phyloP scores from a whole-genome alignment of 768 basidiomycete genomes.

The Tulasnella sp. region DNA sequence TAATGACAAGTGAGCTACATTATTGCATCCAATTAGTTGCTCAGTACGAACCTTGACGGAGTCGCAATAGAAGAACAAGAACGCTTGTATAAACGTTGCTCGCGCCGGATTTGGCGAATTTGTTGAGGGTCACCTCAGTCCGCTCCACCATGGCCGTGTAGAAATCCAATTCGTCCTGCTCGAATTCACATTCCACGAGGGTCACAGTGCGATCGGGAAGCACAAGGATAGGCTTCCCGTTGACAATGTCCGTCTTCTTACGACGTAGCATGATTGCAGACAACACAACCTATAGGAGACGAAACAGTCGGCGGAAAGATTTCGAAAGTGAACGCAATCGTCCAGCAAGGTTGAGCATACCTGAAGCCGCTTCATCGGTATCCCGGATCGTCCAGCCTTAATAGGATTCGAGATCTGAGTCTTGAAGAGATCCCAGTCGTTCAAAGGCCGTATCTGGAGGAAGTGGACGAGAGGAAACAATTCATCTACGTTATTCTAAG shows the following conservation, averaged over 20 bases:
- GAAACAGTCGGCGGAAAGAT: background rate
- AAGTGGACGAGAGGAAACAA: constrained; percentile 85
- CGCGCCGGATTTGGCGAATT: constrained; percentile 43
- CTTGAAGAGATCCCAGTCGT: constrained; percentile 71
- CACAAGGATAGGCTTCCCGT: constrained; percentile 73
- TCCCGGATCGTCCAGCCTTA: constrained; percentile 47
- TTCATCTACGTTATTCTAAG: constrained; percentile 82
- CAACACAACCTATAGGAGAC: constrained; percentile 51
- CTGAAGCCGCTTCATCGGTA: constrained; percentile 78
- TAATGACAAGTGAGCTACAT: background rate
- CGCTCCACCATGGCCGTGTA: constrained; percentile 61
- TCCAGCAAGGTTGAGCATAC: constrained; percentile 28
- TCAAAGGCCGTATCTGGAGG: constrained; percentile 68
- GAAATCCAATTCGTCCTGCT: constrained; percentile 63
- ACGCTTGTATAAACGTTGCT: constrained; percentile 57
- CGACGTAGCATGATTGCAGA: constrained; percentile 84
- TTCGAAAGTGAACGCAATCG: background rate
- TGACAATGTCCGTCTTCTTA: constrained; percentile 55
- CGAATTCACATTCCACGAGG: constrained; percentile 67
- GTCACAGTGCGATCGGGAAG: constrained; percentile 66
- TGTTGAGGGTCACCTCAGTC: constrained; percentile 42
- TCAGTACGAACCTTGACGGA: constrained; percentile 65
- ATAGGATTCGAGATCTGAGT: constrained; percentile 68
- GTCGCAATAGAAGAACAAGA: constrained; percentile 58
- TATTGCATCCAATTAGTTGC: no score